phyloP scores from a whole-genome alignment of 2,329 filamentous ascomycete genomes.

The Penicillium sclerotigenum region DNA sequence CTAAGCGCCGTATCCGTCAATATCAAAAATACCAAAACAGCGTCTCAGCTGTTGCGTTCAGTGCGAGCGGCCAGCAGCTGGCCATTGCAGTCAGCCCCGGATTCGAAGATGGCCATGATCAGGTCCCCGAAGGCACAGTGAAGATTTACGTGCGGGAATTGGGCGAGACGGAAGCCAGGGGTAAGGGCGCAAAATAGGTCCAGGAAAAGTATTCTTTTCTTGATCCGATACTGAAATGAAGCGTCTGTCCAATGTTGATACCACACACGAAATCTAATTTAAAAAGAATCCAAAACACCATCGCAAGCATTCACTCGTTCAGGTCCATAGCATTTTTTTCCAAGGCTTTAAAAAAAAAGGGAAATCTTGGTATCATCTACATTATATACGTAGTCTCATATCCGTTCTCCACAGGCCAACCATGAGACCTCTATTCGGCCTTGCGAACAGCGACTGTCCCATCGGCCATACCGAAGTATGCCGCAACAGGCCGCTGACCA shows the following conservation, averaged over 20 bases:
- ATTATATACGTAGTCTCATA: slow-evolving; percentile 12
- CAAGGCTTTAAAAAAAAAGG: not conserved
- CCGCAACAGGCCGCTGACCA: slow-evolving; percentile 86
- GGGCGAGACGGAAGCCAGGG: slow-evolving; percentile 81
- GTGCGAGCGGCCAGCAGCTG: slow-evolving; percentile 69
- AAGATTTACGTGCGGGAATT: slow-evolving; percentile 80
- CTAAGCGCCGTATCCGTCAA: slow-evolving; percentile 83
- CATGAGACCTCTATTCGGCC: slow-evolving; percentile 26
- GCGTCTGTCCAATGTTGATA: slow-evolving; percentile 17
- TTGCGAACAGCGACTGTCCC: slow-evolving; percentile 60
- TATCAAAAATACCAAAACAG: slow-evolving; percentile 81
- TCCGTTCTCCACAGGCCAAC: not conserved
- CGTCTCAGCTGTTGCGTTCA: slow-evolving; percentile 75
- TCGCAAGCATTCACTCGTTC: slow-evolving; percentile 4
- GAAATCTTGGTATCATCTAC: slow-evolving; percentile 25
- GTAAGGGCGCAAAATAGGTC: slow-evolving; percentile 67
- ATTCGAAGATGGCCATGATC: slow-evolving; percentile 83
- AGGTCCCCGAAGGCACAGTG: slow-evolving; percentile 67
- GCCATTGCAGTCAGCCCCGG: slow-evolving; percentile 80
- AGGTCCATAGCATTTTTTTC: slow-evolving; percentile 4
- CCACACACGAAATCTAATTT: slow-evolving; percentile 18
- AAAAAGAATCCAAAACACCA: slow-evolving; percentile 5
- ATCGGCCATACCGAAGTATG: slow-evolving; percentile 90
- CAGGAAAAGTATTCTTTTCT: slow-evolving; percentile 5
- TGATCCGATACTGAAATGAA: slow-evolving; percentile 11